A percentile compares a stretch with the other conserved stretches of the same genome.
Conservation (phyloP, 345 rosid species). For the Eucalyptus cloeziana region DNA sequence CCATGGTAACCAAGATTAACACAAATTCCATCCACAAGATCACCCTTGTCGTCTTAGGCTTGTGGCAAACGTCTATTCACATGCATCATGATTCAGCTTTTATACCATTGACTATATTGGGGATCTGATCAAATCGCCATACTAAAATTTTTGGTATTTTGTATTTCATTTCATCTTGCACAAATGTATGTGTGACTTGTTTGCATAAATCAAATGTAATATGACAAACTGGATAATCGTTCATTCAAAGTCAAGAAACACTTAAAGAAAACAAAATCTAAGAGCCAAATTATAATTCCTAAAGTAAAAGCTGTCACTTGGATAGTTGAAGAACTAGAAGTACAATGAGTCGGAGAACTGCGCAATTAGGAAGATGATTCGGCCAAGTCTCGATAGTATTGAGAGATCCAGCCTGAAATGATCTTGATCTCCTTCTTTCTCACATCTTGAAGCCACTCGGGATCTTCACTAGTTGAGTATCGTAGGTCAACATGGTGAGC, state of each 20-base stretch:
- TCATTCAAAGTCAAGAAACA: neutral
- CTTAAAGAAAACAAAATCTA: neutral
- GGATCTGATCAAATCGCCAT: neutral
- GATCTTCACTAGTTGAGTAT: constrained; percentile 33
- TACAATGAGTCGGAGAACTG: neutral
- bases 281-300: neutral
- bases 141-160: neutral
- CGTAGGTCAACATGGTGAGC: constrained; percentile 68
- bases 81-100: neutral
- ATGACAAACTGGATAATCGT: neutral
- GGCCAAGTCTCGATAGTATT: constrained; percentile 23
- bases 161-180: neutral
- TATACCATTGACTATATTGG: neutral
- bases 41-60: neutral
- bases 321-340: neutral
- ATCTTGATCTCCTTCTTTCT: constrained; percentile 24
- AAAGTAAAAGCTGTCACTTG: neutral
- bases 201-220: neutral
- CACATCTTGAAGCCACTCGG: constrained; percentile 41
- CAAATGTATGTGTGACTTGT: neutral
- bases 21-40: neutral
- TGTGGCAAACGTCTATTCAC: neutral
- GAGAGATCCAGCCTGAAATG: constrained; percentile 32
- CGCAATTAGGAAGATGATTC: neutral
- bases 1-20: neutral